A percentile compares a stretch with the other conserved stretches of the same genome.
Evolutionary conservation across 495 filamentous ascomycete genomes (phyloP).

Genomic region (Hyaloscypha finlandica): DNA sequence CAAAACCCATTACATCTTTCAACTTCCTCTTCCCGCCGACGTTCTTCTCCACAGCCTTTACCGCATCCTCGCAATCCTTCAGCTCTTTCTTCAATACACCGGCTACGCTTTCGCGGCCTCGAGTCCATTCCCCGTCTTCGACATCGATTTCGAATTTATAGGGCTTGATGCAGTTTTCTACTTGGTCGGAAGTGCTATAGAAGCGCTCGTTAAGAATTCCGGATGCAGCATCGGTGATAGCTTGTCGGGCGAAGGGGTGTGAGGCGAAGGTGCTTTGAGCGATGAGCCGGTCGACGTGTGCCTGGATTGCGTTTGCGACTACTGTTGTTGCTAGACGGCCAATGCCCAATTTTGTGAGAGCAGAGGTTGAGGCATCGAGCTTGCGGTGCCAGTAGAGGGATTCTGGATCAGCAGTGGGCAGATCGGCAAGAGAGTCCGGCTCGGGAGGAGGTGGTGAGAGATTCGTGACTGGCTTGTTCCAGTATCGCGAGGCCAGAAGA

Average conservation of each 20-base stretch:
- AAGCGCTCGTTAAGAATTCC: constrained; percentile 91
- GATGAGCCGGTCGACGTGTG: constrained; percentile 78
- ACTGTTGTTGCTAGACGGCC: constrained; percentile 90
- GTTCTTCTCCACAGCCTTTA: constrained; percentile 69
- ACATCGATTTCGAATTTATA: constrained; percentile 98
- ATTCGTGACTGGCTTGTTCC: constrained; percentile 93
- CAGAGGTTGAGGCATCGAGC: constrained; percentile 87
- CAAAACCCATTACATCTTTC: constrained; percentile 85
- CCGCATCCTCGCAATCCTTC: constrained; percentile 74
- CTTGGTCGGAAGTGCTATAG: constrained; percentile 94
- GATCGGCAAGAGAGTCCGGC: constrained; percentile 69
- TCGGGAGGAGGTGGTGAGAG: constrained; percentile 62
- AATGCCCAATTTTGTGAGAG: constrained; percentile 90
- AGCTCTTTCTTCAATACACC: constrained; percentile 82
- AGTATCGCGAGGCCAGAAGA: constrained; percentile 91
- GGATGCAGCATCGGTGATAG: constrained; percentile 84
- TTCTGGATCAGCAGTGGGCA: constrained; percentile 81
- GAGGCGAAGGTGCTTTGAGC: constrained; percentile 77
- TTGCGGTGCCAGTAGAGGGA: constrained; percentile 91
- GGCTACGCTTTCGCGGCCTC: constrained; percentile 76
- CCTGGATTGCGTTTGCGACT: constrained; percentile 83
- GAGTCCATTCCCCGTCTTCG: constrained; percentile 82
- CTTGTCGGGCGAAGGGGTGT: constrained; percentile 88
- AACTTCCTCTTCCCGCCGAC: constrained; percentile 82
- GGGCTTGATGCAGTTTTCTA: constrained; percentile 99